Evolutionary conservation across 495 filamentous ascomycete species (phyloP).

Genomic region (Chlorociboria aeruginascens): DNA sequence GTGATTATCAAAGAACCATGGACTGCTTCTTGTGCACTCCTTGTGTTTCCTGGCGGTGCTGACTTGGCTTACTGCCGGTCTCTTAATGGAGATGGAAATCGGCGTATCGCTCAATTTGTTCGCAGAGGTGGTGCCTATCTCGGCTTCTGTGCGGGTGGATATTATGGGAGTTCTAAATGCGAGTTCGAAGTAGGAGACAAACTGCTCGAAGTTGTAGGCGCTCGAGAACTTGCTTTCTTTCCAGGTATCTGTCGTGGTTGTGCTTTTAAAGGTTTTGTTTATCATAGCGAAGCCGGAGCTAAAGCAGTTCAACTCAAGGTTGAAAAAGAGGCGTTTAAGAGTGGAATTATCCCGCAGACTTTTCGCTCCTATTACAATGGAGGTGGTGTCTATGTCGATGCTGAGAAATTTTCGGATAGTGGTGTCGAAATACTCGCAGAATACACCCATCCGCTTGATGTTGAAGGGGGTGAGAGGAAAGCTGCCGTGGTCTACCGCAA

Average conservation of each 20-base stretch:
- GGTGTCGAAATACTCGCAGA: conserved; percentile 74
- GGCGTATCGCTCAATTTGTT: conserved; percentile 71
- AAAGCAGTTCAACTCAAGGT: conserved; percentile 59
- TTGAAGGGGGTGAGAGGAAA: conserved; percentile 52
- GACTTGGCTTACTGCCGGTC: conserved; percentile 84
- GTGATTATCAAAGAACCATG: conserved; percentile 86
- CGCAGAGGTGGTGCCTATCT: conserved; percentile 76
- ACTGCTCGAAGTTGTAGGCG: conserved; percentile 73
- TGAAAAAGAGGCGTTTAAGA: conserved; percentile 44
- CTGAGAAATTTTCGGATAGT: conserved; percentile 42
- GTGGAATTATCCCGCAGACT: conserved; percentile 28
- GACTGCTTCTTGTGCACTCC: conserved; percentile 71
- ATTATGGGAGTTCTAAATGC: conserved; percentile 69
- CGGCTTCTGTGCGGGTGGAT: conserved; percentile 90
- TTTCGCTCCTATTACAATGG: conserved; percentile 89
- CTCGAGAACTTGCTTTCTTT: conserved; percentile 79
- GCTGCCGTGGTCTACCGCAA: conserved; percentile 85
- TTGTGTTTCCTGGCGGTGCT: conserved; percentile 91
- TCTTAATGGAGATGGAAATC: conserved; percentile 81
- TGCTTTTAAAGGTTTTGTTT: conserved; percentile 84
- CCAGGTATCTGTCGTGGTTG: conserved; percentile 75
- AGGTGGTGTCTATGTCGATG: conserved; percentile 88
- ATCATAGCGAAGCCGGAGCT: conserved; percentile 79
- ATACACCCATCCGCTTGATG: conserved; percentile 64
- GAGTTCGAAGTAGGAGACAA: conserved; percentile 86